Conservation (phyloP, 257 asterid species). For the Coffea eugenioides region DNA sequence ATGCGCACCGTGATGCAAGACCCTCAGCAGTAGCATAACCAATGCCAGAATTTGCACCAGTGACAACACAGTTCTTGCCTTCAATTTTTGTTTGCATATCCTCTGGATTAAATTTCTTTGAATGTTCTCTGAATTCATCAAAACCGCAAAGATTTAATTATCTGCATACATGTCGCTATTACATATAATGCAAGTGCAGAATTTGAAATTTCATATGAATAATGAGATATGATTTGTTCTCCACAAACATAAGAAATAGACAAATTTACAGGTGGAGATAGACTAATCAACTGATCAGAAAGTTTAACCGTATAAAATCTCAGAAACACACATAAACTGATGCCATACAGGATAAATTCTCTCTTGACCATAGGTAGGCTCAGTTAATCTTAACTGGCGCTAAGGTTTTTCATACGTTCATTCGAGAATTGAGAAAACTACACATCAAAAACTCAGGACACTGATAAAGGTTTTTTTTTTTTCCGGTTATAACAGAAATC, state of each 20-base stretch:
- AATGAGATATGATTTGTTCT: no score
- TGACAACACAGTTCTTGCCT: slow-evolving; percentile 85
- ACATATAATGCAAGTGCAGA: background rate
- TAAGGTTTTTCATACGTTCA: background rate
- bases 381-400: background rate
- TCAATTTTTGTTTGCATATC: slow-evolving; percentile 66
- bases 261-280: no score
- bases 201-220: background rate
- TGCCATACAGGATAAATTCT: background rate
- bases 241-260: no score
- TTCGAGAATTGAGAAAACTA: slow-evolving; percentile 6
- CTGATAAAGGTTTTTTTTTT: background rate
- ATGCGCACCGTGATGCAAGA: slow-evolving; percentile 73
- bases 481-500: background rate
- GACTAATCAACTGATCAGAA: no score
- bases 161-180: background rate
- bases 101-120: slow-evolving; percentile 66
- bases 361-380: background rate
- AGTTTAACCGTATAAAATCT: no score
- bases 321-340: no score
- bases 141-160: background rate
- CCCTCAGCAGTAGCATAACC: slow-evolving; percentile 91
- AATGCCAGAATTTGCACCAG: slow-evolving; percentile 95
- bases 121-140: slow-evolving; percentile 59
- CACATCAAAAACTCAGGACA: background rate